These are phyloP conservation scores for Sporothrix pallida DNA, from an alignment of 2,329 filamentous ascomycete species.

Conservation along the genomic window DNA sequence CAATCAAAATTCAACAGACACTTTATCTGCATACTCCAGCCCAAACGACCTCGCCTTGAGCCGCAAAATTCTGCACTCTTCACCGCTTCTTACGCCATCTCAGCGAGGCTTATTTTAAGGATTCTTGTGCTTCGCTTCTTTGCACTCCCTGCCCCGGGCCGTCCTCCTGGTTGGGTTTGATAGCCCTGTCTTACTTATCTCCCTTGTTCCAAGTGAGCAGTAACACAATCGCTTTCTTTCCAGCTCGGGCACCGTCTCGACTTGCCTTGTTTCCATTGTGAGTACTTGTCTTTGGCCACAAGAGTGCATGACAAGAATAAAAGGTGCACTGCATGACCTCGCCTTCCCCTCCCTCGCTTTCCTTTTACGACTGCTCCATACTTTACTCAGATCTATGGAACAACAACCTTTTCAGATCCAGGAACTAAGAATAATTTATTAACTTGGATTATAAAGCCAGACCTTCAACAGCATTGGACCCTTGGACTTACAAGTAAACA, in stretches of 20 bases:
- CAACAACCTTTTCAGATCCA: neutral
- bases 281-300: neutral
- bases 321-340: constrained; percentile 2
- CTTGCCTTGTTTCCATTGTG: constrained; percentile 15
- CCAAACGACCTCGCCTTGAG: neutral
- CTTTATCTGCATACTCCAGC: neutral
- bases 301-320: neutral
- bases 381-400: neutral
- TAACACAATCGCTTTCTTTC: constrained; percentile 12
- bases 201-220: constrained; percentile 3
- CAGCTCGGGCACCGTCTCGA: constrained; percentile 25
- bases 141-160: neutral
- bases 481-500: too few species aligned
- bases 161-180: constrained; percentile 24
- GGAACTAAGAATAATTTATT: neutral
- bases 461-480: too few species aligned
- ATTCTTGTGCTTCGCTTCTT: constrained; percentile 4
- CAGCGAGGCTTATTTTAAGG: neutral
- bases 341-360: neutral
- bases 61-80: neutral
- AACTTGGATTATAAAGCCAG: neutral
- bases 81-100: constrained; percentile 19
- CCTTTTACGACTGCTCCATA: neutral
- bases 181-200: constrained; percentile 26
- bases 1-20: neutral